Evolutionary conservation across 805 yeast genomes (phyloP), one percentile per base, ranked within the genome.

Genomic region (Cyberlindnera lachancei): DNA sequence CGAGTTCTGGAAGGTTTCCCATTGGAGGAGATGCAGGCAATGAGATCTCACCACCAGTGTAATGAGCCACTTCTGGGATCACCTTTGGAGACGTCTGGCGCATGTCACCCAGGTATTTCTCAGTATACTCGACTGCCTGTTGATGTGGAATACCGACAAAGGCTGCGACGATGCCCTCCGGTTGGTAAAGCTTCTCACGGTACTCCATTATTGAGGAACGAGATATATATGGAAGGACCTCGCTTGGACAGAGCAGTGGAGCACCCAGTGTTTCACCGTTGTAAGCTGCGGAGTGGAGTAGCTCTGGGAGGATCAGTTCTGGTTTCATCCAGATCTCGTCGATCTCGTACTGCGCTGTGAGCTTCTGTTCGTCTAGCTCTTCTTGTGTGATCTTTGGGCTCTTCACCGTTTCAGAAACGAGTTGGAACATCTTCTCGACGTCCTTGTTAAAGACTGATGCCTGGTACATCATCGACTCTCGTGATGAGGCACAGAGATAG

Each of bases 401-500:
- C 10, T 79, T 62, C 4, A 90, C 79, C 0, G 96, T 85, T 43
- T 87, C 88, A 17, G 84, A 62, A 46, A 92, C 63, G 28, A 85
- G 64, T 28, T 70, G 70, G 42, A 83, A 73, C 94, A 92, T 86
- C 42, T 67, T 64, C 24, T 75, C 90, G 8, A 81, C 77, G 50
- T 88, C 96, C 27, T 69, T 67, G 53, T 88, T 88, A 68, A 92
- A 90, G 1, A 87, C 95, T 3, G 95, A 79, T 2, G 96, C 94
- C 58, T 92, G 97, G 57, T 92, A 92, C 61, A 90, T 74, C 64
- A 90, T 69, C 4, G 94, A 73, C 56, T 92, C 98, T 50, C 98
- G 70, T 7, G 94, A 83, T 0, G 95, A 81, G 1, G 94, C 80
- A 51, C 95, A 83, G 75, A 85, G 88, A 58, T 82, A 87, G 55